phyloP scores from a whole-genome alignment of 805 yeast genomes.

The Lachancea lanzarotensis region DNA sequence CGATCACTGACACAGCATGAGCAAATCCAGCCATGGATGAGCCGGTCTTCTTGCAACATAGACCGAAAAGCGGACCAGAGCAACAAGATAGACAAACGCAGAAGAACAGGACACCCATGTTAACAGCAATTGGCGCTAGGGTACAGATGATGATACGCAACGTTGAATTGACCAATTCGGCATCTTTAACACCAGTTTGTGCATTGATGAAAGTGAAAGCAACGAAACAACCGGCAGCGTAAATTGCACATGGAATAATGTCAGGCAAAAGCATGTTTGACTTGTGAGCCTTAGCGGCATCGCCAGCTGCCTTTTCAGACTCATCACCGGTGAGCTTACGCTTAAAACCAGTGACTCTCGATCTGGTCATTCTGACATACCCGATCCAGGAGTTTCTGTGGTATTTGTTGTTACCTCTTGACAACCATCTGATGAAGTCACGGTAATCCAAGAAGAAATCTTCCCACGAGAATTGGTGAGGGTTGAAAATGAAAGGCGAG shows the following conservation, averaged over 20 bases:
- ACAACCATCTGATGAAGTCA: slow-evolving; percentile 83
- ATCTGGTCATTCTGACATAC: slow-evolving; percentile 72
- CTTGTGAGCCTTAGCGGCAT: slow-evolving; percentile 77
- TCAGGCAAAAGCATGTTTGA: slow-evolving; percentile 65
- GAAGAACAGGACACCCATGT: slow-evolving; percentile 76
- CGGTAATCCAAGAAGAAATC: slow-evolving; percentile 96
- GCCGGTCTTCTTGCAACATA: slow-evolving; percentile 96
- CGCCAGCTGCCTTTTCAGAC: slow-evolving; percentile 80
- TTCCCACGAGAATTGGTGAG: slow-evolving; percentile 95
- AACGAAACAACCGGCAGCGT: slow-evolving; percentile 73
- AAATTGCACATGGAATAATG: slow-evolving; percentile 60
- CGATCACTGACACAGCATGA: slow-evolving; percentile 87
- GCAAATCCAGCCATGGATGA: slow-evolving; percentile 92
- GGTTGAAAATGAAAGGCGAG: slow-evolving; percentile 93
- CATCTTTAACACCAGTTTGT: slow-evolving; percentile 68
- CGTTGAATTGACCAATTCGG: slow-evolving; percentile 56
- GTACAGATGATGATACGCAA: slow-evolving; percentile 73
- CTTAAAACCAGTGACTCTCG: slow-evolving; percentile 82
- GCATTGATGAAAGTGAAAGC: slow-evolving; percentile 80
- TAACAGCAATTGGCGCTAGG: slow-evolving; percentile 84
- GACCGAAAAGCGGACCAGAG: slow-evolving; percentile 90
- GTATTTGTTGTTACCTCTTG: slow-evolving; percentile 87
- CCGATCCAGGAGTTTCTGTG: slow-evolving; percentile 89
- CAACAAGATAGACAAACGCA: slow-evolving; percentile 87
- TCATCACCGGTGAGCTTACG: slow-evolving; percentile 64